These are phyloP conservation scores for Aureobasidium mangrovei DNA, from an alignment of 2,329 filamentous ascomycete genomes.

Conservation along the genomic window DNA sequence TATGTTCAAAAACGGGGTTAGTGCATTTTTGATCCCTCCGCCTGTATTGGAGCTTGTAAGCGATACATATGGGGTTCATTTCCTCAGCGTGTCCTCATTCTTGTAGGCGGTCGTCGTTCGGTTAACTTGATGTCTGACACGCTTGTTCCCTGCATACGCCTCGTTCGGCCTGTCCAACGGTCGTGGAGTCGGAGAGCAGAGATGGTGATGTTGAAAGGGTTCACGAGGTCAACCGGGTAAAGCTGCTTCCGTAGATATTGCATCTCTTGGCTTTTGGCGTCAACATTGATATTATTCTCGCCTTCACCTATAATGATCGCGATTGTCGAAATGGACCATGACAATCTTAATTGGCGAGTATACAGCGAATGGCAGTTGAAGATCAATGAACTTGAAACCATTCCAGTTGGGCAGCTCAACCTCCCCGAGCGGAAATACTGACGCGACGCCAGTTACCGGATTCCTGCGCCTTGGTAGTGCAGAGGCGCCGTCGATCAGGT, in stretches of 20 bases:
- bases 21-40: neutral
- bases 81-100: too few relatives aligned
- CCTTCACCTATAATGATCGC: neutral
- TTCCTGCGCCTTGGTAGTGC: constrained; percentile 12
- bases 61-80: neutral
- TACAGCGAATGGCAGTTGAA: neutral
- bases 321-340: neutral
- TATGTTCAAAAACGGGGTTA: neutral
- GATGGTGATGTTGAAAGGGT: neutral
- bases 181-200: neutral
- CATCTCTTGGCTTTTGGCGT: neutral
- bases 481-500: constrained; percentile 9
- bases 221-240: neutral
- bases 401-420: neutral
- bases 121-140: neutral
- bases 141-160: constrained; percentile 7
- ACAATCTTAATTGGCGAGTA: neutral
- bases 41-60: constrained; percentile 9
- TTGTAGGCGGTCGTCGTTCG: neutral
- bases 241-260: constrained; percentile 7
- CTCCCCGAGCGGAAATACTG: neutral
- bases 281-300: neutral
- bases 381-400: constrained; percentile 8
- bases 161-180: neutral
- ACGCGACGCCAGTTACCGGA: constrained; percentile 8